Base-by-base conservation (phyloP, 108 stramenopile species). In the Nitzschia inconspicua region DNA sequence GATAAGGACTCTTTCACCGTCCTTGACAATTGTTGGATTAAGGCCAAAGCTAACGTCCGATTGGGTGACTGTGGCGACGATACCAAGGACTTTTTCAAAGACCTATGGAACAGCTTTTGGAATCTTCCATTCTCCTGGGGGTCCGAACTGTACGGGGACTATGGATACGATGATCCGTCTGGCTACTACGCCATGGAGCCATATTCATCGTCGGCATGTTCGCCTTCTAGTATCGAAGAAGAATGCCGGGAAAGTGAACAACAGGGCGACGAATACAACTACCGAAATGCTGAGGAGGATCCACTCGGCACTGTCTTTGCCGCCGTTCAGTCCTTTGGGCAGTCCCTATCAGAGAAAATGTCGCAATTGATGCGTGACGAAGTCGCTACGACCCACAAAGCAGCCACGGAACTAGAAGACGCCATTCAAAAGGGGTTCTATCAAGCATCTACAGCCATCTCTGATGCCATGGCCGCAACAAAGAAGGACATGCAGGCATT, bases 11-110 rank as follows among this genome's bases (percentile, higher is more conserved):
- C 35, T 0, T 34, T 28, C 3, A 22, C 30, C 11, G 2, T 75
- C 19, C 39, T 60, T 3, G 63, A 75, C 57, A 75, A 69, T 32
- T 75, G 74, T 42, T 75, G 67, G 74, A n/a, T 75, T 24, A 60
- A 68, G 39, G 74, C 68, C 26, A 58, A 63, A 39, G 70, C 63
- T 20, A 44, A 52, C 18, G 48, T 73, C 41, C 35, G 29, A 37
- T 29, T 66, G 4, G 72, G 72, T 4, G 29, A 43, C 9, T 73
- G 72, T 46, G 55, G 40, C 29, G 42, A 55, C 19, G 51, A 53
- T 5, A 32, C 30, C 3, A 53, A 32, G 31, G 51, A 53, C 31
- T 32, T 28, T n/a, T 53, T 53, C 30, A 53, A 8, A 19, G 5
- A 13, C 31, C 8, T 7, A 3, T 53, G 51, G 51, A 53, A 53